Base-by-base conservation (phyloP, 495 filamentous ascomycete species). In the Rusavskia elegans region DNA sequence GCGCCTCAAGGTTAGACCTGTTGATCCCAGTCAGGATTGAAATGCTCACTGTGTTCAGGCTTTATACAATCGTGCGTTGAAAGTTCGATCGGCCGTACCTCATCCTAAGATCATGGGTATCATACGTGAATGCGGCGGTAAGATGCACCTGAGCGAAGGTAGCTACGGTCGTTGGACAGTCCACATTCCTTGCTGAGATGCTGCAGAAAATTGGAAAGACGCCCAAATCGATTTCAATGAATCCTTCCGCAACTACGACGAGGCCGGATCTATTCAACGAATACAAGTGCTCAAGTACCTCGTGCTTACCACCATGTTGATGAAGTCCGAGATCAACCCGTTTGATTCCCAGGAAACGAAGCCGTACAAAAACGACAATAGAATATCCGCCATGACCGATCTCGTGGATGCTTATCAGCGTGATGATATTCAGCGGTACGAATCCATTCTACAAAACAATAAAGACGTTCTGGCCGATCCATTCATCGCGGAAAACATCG, bases 271-370 rank as follows among this genome's bases (percentile, higher is more conserved):
- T 37, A 75, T 95, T 59, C 89, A 95, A 64, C 82, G 92, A 25
- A 98, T 97, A 60, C 89, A 96, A 63, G 92, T 97, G 14, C 79
- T 98, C 59, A 97, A 96, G 69, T 98, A 98, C 60, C 77, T 97
- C 20, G 87, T 98, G 45, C 75, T 98, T 45, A 87, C 89, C 3
- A 96, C 88, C 40, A 95, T 98, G 93, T 77, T 98, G 45, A 95
- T 95, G 87, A 90, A 94, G 64, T 93, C 88, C n/a, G 82, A 94
- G 63, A 98, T 98, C 79, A 97, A 97, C 64, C 93, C 92, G 0
- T 98, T 98, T 67, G 89, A 98, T 65, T 95, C 89, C 30, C 92
- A 95, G 67, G 93, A 98, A 68, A 97, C 89, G n/a, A 97, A 98
- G 68, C 90, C 92, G 0, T 98, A 98, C 74, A 89, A 87, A 66